Evolutionary conservation across 306 rosid genomes (phyloP).

Genomic region (Luffa aegyptiaca): DNA sequence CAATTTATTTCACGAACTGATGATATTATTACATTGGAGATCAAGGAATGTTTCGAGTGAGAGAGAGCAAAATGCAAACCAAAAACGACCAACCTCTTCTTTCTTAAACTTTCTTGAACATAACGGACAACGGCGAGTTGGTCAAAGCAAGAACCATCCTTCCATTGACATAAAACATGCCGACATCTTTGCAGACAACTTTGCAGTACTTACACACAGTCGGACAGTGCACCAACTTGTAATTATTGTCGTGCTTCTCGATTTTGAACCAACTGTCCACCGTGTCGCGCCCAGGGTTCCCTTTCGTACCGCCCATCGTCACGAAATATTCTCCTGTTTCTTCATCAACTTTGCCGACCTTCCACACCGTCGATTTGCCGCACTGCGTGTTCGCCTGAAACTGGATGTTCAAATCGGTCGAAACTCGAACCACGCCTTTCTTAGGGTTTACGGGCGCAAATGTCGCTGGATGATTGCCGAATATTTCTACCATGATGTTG

Average conservation of each 20-base stretch:
- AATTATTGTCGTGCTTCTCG: conserved; percentile 22
- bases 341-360: conserved; percentile 27
- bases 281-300: conserved; percentile 34
- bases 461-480: conserved; percentile 18
- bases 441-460: conserved; percentile 24
- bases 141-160: conserved; percentile 26
- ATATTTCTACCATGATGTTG: too few species aligned
- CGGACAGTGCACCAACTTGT: conserved; percentile 44
- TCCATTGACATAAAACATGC: too few species aligned
- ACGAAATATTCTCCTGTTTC: conserved; percentile 34
- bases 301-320: conserved; percentile 32
- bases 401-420: conserved; percentile 32
- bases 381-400: conserved; percentile 12
- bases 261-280: conserved; percentile 45
- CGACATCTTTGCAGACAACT: conserved; percentile 32
- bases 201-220: conserved; percentile 33
- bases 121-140: conserved; percentile 17
- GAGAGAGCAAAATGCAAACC: too few species aligned
- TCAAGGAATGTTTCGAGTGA: too few species aligned
- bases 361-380: conserved; percentile 32
- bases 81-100: too few species aligned
- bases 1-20: too few species aligned
- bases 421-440: conserved; percentile 30
- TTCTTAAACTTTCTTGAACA: conserved; percentile 24
- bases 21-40: too few species aligned